Evolutionary conservation across 2,329 filamentous ascomycete species (phyloP).

Genomic region (Ustulina deusta): DNA sequence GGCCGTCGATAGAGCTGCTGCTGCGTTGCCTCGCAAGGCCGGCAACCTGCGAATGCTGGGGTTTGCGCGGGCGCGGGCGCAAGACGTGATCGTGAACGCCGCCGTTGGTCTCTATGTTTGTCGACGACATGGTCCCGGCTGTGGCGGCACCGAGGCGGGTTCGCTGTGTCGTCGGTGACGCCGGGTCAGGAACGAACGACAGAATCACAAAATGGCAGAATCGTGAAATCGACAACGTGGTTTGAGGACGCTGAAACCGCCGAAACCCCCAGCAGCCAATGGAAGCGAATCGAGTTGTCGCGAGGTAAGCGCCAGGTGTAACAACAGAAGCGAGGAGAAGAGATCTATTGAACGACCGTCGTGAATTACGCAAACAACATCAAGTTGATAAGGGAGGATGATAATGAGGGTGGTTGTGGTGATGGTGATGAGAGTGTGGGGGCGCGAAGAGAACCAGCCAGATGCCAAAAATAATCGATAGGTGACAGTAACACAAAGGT

Average conservation of each 20-base stretch:
- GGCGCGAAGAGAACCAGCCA: conserved; percentile 3
- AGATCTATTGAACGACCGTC: neutral
- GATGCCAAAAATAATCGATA: neutral
- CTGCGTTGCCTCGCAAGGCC: conserved; percentile 59
- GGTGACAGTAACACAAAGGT: neutral
- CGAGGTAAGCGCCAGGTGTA: neutral
- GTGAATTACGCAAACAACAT: neutral
- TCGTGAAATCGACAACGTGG: neutral
- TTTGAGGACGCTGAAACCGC: conserved; percentile 7
- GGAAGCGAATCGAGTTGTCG: neutral
- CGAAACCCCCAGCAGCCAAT: conserved; percentile 13
- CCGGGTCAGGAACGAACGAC: neutral
- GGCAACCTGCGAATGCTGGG: conserved; percentile 61
- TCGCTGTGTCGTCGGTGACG: conserved; percentile 2
- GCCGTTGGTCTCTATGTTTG: conserved; percentile 45
- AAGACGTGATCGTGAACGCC: conserved; percentile 57
- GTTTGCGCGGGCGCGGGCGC: conserved; percentile 64
- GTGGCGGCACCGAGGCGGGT: conserved; percentile 11
- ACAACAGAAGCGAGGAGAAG: neutral
- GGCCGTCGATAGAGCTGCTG: conserved; percentile 54
- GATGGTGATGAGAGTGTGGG: neutral
- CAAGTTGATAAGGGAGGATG: neutral
- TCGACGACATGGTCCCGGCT: conserved; percentile 43
- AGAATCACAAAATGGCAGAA: conserved; percentile 11
- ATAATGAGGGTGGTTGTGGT: conserved; percentile 1